Percentiles rank a stretch among this genome's conserved stretches.
Evolutionary conservation across 345 rosid species (phyloP).

Genomic region (Capsella bursapastoris): DNA sequence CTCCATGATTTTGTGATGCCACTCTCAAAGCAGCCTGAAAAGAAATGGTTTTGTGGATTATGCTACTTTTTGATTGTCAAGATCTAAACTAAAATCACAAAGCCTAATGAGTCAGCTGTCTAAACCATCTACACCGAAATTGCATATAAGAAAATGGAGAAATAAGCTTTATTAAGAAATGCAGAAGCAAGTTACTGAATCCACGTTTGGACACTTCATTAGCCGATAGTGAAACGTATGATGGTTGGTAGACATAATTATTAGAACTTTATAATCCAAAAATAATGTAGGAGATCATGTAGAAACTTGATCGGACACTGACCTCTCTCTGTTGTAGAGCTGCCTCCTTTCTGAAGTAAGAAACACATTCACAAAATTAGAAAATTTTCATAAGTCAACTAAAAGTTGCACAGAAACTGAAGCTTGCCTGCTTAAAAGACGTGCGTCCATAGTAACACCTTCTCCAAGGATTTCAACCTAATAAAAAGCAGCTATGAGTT

Average conservation of each 20-base stretch:
- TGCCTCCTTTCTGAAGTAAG: constrained; percentile 80
- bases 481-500: constrained; percentile 20
- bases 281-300: background rate
- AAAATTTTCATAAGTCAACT: constrained; percentile 8
- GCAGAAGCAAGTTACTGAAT: constrained; percentile 8
- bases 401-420: constrained; percentile 23
- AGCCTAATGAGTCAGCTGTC: constrained; percentile 16
- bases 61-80: constrained; percentile 27
- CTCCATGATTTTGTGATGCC: constrained; percentile 60
- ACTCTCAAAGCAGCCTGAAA: constrained; percentile 73
- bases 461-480: constrained; percentile 91
- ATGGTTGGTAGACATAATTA: background rate
- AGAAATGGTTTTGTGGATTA: constrained; percentile 34
- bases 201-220: constrained; percentile 17
- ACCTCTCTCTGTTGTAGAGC: constrained; percentile 95
- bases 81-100: constrained; percentile 12
- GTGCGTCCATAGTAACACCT: constrained; percentile 83
- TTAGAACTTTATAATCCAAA: background rate
- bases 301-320: constrained; percentile 33
- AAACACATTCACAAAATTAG: constrained; percentile 40
- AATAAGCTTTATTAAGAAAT: constrained; percentile 1
- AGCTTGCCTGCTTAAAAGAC: constrained; percentile 81
- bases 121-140: constrained; percentile 5
- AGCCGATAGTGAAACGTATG: background rate
- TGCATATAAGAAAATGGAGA: constrained; percentile 15